Base-by-base conservation (phyloP, 352 stramenopile species). In the Globisporangium spinosum region DNA sequence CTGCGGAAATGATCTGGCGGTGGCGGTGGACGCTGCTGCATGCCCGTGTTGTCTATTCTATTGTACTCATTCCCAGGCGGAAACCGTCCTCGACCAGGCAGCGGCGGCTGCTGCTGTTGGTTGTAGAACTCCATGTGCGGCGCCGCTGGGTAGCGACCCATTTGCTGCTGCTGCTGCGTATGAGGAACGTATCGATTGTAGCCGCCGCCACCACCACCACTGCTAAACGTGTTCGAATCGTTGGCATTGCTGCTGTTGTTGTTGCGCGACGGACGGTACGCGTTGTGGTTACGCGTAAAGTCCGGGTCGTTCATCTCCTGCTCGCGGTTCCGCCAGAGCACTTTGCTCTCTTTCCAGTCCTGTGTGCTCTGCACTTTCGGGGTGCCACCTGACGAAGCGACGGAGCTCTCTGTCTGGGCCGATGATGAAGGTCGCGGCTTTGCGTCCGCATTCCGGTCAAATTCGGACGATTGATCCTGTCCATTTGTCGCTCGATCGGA, bases 301-400 rank as follows among this genome's bases (percentile, higher is more conserved):
- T 98, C 91, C 2, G 91, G 91, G 74, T 98, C 95, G 64, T 97
- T 97, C 70, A 96, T 69, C 77, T 98, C 95, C 72, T 98, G 89
- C 68, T 97, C 85, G 34, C 93, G 89, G 79, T 98, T 98, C 25
- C 95, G 88, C 81, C 92, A 98, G 54, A 97, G 82, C 38, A 97
- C 95, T 66, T 98, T 98, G 68, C 78, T 94, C 67, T 95, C 83
- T 65, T 94, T 94, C 89, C 89, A 96, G 72, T 89, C 88, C 43
- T 90, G 77, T 55, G 73, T 62, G 43, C 60, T 70, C 59, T 70
- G 65, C 38, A 47, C 58, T 22, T 35, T 60, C 20, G 23, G 32
- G 1, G 56, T 10, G 5, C 49, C 49, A 17, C n/a, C n/a, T 22
- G 43, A 35, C 23, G 43, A 3, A 13, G 55, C 43, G 4, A 45